These are phyloP conservation scores for Fusarium sp. DNA, from an alignment of 2,329 filamentous ascomycete species.

Conservation along the genomic window DNA sequence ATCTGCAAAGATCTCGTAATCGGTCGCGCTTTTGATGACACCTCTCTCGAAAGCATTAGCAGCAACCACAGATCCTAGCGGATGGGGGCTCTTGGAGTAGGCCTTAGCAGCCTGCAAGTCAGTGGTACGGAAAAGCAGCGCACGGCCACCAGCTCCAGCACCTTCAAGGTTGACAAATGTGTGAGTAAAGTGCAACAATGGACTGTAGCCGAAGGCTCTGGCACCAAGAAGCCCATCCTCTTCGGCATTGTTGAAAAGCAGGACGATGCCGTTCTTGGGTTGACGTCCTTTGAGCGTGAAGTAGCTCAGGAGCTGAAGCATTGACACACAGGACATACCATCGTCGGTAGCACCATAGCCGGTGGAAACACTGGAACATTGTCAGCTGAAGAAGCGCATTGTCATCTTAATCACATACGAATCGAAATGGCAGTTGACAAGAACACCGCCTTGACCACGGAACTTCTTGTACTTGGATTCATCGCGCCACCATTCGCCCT, in stretches of 20 bases:
- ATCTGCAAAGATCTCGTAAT: slow-evolving; percentile 86
- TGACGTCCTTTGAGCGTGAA: slow-evolving; percentile 79
- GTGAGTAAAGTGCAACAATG: slow-evolving; percentile 82
- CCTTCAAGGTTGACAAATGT: slow-evolving; percentile 96
- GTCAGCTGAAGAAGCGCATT: slow-evolving; percentile 27
- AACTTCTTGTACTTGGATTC: slow-evolving; percentile 57
- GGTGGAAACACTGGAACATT: slow-evolving; percentile 77
- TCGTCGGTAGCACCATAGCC: slow-evolving; percentile 95
- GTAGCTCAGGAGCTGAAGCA: slow-evolving; percentile 87
- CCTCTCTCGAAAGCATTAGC: slow-evolving; percentile 86
- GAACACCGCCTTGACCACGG: slow-evolving; percentile 77
- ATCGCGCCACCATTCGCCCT: slow-evolving; percentile 78
- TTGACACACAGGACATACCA: slow-evolving; percentile 87
- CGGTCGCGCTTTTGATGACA: slow-evolving; percentile 85
- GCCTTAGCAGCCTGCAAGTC: slow-evolving; percentile 87
- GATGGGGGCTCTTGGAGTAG: slow-evolving; percentile 78
- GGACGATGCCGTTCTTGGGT: slow-evolving; percentile 83
- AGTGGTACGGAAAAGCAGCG: slow-evolving; percentile 87
- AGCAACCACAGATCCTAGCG: slow-evolving; percentile 85
- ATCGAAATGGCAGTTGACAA: slow-evolving; percentile 96
- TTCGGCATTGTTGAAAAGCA: slow-evolving; percentile 94
- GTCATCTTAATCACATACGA: slow-evolving; percentile 57
- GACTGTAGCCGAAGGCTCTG: slow-evolving; percentile 84
- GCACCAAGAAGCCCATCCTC: slow-evolving; percentile 94
- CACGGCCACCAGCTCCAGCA: slow-evolving; percentile 89